Conservation (phyloP, 2,329 filamentous ascomycete species). For the Camillea tinctor region DNA sequence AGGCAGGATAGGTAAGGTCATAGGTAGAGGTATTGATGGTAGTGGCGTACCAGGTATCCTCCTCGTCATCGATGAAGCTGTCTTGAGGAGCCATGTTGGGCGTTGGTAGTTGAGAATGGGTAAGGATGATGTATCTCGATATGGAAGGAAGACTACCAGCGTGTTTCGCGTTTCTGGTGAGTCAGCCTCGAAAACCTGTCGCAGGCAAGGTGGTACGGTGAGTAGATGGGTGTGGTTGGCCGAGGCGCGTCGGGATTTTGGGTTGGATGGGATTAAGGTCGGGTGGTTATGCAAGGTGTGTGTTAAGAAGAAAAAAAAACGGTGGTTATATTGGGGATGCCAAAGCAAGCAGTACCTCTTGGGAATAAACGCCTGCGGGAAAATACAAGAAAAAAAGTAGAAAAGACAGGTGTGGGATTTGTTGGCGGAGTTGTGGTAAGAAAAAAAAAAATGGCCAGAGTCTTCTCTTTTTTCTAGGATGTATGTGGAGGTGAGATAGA, state of each 20-base stretch:
- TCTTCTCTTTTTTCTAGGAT: constrained; percentile 2
- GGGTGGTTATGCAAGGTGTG: constrained; percentile 22
- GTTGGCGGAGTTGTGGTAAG: background rate
- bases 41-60: constrained; percentile 62
- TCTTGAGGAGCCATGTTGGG: constrained; percentile 65
- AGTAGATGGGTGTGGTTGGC: constrained; percentile 6
- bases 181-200: constrained; percentile 3
- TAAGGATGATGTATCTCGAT: background rate
- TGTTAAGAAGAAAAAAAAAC: constrained; percentile 11
- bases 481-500: constrained; percentile 6
- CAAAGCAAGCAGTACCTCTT: constrained; percentile 11
- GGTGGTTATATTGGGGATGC: constrained; percentile 12
- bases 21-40: constrained; percentile 1
- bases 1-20: background rate
- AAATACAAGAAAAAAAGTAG: constrained; percentile 6
- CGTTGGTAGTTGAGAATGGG: constrained; percentile 4
- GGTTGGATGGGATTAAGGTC: constrained; percentile 16
- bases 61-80: constrained; percentile 69
- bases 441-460: background rate
- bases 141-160: background rate
- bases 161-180: background rate
- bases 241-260: constrained; percentile 20
- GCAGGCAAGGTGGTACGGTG: background rate
- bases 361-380: constrained; percentile 11
- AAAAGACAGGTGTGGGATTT: constrained; percentile 1